phyloP scores from a whole-genome alignment of 176 grass and related monocot genomes.

The Bonia amplexicaulis region DNA sequence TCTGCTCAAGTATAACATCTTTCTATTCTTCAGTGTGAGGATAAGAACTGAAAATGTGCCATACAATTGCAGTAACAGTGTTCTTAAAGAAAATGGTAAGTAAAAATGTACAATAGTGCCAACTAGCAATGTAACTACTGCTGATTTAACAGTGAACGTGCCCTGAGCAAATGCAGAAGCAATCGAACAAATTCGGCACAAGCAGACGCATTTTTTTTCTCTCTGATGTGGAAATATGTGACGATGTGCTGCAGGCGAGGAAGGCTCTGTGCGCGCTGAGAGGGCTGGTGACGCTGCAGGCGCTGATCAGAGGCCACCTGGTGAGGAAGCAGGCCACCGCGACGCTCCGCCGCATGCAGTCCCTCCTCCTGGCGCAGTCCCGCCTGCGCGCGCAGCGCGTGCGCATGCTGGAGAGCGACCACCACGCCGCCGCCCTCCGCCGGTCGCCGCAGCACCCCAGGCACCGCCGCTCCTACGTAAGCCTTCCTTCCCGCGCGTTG shows the following conservation, averaged over 20 bases:
- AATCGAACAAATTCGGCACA: not conserved
- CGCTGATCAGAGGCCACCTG: constrained; percentile 68
- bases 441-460: constrained; percentile 50
- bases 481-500: not conserved
- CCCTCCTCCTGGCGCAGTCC: constrained; percentile 56
- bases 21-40: not conserved
- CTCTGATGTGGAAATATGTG: not conserved
- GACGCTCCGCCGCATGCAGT: constrained; percentile 81
- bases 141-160: not conserved
- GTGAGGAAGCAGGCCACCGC: constrained; percentile 67
- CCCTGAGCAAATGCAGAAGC: not conserved
- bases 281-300: constrained; percentile 81
- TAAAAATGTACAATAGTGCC: not conserved
- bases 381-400: constrained; percentile 54
- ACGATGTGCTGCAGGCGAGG: constrained; percentile 48
- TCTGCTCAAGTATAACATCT: not conserved
- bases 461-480: constrained; percentile 60
- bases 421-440: constrained; percentile 17
- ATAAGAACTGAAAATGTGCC: not conserved
- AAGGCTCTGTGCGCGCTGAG: constrained; percentile 73
- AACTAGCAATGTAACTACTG: not conserved
- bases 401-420: constrained; percentile 43
- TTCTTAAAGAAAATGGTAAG: not conserved
- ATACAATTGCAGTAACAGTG: not conserved
- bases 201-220: not conserved